Conservation (phyloP, 192 early-diverging fungal species). For the Backusella westeae region DNA sequence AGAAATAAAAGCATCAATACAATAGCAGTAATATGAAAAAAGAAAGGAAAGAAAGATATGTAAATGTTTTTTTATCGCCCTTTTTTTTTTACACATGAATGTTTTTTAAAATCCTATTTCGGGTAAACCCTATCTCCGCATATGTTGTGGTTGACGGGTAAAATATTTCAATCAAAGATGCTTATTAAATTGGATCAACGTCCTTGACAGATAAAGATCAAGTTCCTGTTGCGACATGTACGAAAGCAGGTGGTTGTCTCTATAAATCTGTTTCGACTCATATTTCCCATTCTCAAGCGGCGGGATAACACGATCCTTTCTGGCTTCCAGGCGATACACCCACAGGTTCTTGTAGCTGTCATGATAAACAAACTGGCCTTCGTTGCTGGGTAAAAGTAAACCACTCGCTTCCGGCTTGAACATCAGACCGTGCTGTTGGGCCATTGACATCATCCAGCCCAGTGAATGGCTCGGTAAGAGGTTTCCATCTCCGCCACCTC, state of each 20-base stretch:
- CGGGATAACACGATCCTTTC: conserved; percentile 21
- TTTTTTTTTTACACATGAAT: not conserved
- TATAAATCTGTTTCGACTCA: not conserved
- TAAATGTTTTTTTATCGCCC: not conserved
- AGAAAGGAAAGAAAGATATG: not conserved
- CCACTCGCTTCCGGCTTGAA: conserved; percentile 7
- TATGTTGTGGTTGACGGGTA: not conserved
- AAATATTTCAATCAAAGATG: not conserved
- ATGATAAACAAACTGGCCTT: not conserved
- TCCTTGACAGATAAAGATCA: conserved; percentile 8
- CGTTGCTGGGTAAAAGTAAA: not conserved
- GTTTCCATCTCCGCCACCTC: conserved; percentile 3
- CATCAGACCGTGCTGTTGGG: conserved; percentile 1
- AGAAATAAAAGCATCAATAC: not conserved
- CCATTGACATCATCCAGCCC: conserved; percentile 22
- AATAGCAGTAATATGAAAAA: not conserved
- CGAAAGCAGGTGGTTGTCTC: not conserved
- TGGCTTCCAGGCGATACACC: conserved; percentile 4
- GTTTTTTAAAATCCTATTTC: not conserved
- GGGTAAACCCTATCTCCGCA: not conserved
- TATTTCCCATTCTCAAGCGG: not conserved
- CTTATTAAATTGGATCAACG: not conserved
- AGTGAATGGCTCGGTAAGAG: conserved; percentile 13
- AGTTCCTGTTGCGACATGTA: conserved; percentile 7
- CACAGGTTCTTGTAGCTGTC: conserved; percentile 11